phyloP scores from a whole-genome alignment of 306 rosid genomes.

The Albizia julibrissin region DNA sequence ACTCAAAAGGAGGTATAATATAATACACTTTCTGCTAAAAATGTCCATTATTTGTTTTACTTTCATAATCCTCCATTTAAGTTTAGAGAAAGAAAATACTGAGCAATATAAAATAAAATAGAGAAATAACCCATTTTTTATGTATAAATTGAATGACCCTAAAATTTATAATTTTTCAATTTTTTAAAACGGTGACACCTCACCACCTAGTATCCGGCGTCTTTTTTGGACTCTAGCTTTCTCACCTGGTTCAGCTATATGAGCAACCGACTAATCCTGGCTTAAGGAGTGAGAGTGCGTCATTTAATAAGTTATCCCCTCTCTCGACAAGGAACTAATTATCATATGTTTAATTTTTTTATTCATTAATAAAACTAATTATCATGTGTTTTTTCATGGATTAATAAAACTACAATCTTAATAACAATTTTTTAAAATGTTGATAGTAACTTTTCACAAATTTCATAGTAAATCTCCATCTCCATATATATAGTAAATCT shows the following conservation, averaged over 20 bases:
- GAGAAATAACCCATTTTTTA: neutral
- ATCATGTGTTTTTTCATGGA: neutral
- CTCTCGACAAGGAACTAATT: too few species aligned
- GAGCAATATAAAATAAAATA: neutral
- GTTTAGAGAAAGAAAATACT: neutral
- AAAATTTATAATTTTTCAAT: too few species aligned
- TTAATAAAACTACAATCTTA: neutral
- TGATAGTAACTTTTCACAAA: neutral
- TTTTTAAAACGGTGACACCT: too few species aligned
- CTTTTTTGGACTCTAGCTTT: too few species aligned
- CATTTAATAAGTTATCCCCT: too few species aligned
- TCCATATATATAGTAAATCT: neutral
- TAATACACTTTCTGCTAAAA: neutral
- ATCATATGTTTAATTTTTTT: neutral
- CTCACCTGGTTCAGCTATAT: too few species aligned
- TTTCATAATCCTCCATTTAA: neutral
- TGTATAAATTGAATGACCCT: neutral
- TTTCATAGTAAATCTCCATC: too few species aligned
- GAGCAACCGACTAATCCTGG: too few species aligned
- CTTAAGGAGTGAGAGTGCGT: too few species aligned
- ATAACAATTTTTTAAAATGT: too few species aligned
- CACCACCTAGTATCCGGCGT: fast-evolving
- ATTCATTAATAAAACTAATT: too few species aligned
- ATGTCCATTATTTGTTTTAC: neutral
- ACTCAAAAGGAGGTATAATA: neutral